A percentile compares a stretch with the other conserved stretches of the same genome.
Evolutionary conservation across 257 asterid genomes (phyloP).

Genomic region (Coffea eugenioides): DNA sequence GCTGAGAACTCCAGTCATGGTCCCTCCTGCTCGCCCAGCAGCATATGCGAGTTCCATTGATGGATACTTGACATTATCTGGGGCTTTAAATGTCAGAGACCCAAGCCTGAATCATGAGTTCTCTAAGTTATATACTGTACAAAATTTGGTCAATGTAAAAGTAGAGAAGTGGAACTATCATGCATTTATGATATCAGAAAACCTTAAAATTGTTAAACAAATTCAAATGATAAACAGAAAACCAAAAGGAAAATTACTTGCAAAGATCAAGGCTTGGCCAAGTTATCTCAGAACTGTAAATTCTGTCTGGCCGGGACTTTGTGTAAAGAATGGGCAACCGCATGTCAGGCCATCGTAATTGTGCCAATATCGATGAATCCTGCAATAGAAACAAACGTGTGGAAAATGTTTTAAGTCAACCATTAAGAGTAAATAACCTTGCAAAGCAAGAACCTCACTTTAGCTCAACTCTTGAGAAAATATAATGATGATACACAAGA

Average conservation of each 20-base stretch:
- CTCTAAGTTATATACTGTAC: constrained; percentile 8
- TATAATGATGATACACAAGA: background rate
- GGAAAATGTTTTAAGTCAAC: constrained; percentile 2
- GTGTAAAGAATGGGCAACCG: constrained; percentile 96
- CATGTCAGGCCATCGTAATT: constrained; percentile 97
- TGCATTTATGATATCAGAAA: background rate
- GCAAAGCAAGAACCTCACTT: background rate
- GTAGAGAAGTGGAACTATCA: background rate
- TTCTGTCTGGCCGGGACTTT: constrained; percentile 90
- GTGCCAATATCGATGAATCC: constrained; percentile 95
- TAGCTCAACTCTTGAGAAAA: background rate
- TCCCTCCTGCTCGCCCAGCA: constrained; percentile 98
- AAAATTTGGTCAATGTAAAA: background rate
- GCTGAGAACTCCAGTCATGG: constrained; percentile 98
- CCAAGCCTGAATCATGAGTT: constrained; percentile 59
- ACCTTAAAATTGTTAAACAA: background rate
- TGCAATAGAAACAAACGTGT: constrained; percentile 35
- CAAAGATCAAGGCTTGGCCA: constrained; percentile 99
- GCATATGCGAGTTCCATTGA: constrained; percentile 96
- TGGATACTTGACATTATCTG: constrained; percentile 93
- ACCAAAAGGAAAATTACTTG: constrained; percentile 53
- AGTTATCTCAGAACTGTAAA: constrained; percentile 84
- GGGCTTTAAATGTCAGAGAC: constrained; percentile 75
- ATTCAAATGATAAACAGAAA: background rate
- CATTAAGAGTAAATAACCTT: background rate